Base-by-base conservation (phyloP, 2,329 filamentous ascomycete species). In the Didymella lethalis region DNA sequence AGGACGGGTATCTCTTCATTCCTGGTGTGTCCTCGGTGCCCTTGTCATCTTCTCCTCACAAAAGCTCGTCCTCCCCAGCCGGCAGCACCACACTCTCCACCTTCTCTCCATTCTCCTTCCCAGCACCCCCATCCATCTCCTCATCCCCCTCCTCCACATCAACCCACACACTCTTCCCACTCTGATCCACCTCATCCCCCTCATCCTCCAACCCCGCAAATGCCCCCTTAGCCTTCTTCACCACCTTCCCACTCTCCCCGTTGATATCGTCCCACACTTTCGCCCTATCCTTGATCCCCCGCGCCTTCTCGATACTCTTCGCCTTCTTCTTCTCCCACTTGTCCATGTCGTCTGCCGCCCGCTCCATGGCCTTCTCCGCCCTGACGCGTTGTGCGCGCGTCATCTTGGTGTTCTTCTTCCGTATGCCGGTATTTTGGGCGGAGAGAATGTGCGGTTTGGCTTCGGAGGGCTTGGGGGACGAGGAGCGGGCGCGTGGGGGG, bases 371-470 rank as follows among this genome's bases (percentile, higher is more conserved):
- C 40, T 72, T 72, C 46, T 69, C 59, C 6, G 70, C 84, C 41
- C 86, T 80, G 52, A 81, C 65, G 6, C 82, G 79, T 71, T 88
- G 86, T 7, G 82, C 79, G 49, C 83, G 81, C 26, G 81, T 83
- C 65, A 84, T 64, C 26, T 59, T 62, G 38, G 45, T 44, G 20
- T 77, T 77, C 68, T 86, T 86, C 60, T 80, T 78, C 78, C 32
- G 32, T 36, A 94, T 83, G 29, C 91, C 91, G 18, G 87, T 84
- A 71, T 88, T 85, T 65, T 90, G 88, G 16, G 88, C 86, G 38
- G 86, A 86, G 40, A 92, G 85, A 18, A 91, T 83, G n/a, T 90
- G 65, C 74, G 71, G 70, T 48, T 75, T 71, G 48, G 68, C 38
- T 49, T 59, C 53, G 10, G 71, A 62, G 62, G 70, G 41, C 41